phyloP scores from a whole-genome alignment of 179 eudicot genomes.

The Nepenthes alata region DNA sequence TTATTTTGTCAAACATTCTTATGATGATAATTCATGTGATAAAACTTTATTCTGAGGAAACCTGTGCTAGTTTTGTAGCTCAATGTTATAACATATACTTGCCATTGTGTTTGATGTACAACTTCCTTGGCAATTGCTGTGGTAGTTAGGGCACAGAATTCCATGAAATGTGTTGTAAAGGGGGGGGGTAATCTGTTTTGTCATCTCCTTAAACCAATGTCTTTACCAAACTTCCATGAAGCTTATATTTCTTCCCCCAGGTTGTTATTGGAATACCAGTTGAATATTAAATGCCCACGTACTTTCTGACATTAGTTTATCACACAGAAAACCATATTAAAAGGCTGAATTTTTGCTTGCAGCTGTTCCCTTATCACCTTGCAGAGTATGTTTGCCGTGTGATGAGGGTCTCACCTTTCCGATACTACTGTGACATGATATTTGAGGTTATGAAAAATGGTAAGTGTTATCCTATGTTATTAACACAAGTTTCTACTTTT shows the following conservation, averaged over 20 bases:
- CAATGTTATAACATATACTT: background rate
- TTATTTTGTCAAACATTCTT: background rate
- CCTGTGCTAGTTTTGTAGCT: background rate
- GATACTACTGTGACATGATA: slow-evolving; percentile 89
- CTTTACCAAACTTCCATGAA: too few relatives aligned
- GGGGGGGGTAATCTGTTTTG: too few relatives aligned
- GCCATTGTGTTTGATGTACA: background rate
- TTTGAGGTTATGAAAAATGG: slow-evolving; percentile 99
- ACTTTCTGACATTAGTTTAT: background rate
- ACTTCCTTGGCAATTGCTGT: background rate
- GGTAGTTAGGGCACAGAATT: background rate
- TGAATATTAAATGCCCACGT: background rate
- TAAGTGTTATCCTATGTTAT: slow-evolving; percentile 11
- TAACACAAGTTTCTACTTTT: background rate
- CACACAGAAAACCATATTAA: slow-evolving; percentile 8
- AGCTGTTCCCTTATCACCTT: slow-evolving; percentile 97
- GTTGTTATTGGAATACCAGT: background rate
- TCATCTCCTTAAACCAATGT: too few relatives aligned
- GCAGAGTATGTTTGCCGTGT: slow-evolving; percentile 95
- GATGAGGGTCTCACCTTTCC: slow-evolving; percentile 91
- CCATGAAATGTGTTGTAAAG: too few relatives aligned
- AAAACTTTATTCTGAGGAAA: background rate
- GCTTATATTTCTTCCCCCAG: too few relatives aligned
- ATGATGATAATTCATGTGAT: background rate
- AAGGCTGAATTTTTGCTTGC: slow-evolving; percentile 25